Conservation (phyloP, 495 filamentous ascomycete species). For the Trichocladium antarcticum region DNA sequence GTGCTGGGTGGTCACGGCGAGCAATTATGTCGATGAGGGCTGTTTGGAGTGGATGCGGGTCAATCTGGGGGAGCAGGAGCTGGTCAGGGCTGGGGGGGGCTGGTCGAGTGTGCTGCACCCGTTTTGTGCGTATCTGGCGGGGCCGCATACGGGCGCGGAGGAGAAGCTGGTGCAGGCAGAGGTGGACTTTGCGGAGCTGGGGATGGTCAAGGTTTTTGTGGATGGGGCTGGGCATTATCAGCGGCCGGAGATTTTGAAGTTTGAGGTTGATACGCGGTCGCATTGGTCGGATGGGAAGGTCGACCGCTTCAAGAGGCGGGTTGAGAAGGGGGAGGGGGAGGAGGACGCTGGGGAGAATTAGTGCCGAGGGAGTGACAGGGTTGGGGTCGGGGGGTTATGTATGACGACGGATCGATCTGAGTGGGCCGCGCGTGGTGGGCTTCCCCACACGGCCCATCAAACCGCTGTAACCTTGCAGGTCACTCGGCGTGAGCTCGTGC, state of each 20-base stretch:
- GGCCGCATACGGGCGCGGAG: slow-evolving; percentile 25
- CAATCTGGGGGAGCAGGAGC: slow-evolving; percentile 31
- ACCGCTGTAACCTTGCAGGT: no score
- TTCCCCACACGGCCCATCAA: no score
- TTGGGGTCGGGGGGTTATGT: no score
- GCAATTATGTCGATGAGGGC: slow-evolving; percentile 31
- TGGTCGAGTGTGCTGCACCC: slow-evolving; percentile 32
- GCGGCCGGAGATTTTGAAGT: slow-evolving; percentile 31
- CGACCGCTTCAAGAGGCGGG: not conserved
- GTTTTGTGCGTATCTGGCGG: slow-evolving; percentile 27
- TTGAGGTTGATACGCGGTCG: slow-evolving; percentile 23
- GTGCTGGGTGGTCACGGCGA: slow-evolving; percentile 31
- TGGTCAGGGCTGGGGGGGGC: slow-evolving; percentile 31
- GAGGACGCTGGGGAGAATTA: not conserved
- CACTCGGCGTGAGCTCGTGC: slow-evolving; percentile 3
- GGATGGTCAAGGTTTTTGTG: slow-evolving; percentile 31
- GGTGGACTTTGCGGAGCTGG: slow-evolving; percentile 31
- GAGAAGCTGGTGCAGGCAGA: slow-evolving; percentile 29
- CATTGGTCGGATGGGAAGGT: slow-evolving; percentile 29
- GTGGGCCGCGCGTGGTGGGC: no score
- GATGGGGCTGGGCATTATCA: slow-evolving; percentile 34
- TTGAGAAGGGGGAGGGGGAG: not conserved
- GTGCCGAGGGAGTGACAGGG: no score
- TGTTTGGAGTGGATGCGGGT: slow-evolving; percentile 34
- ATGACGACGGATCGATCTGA: no score